Base-by-base conservation (phyloP, 2,329 filamentous ascomycete genomes). In the Colletotrichum sp. region DNA sequence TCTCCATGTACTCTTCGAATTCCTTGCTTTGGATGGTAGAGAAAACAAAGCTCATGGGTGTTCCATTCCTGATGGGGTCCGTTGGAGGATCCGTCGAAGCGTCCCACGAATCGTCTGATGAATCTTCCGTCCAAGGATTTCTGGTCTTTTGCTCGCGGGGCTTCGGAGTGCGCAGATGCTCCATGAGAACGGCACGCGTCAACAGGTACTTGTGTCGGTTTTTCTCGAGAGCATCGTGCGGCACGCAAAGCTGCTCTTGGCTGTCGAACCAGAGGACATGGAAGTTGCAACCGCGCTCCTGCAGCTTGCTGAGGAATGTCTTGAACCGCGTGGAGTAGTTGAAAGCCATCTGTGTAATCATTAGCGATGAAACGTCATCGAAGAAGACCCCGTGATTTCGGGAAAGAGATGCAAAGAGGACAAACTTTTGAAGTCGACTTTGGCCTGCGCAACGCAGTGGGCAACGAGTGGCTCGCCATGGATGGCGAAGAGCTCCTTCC, bases 241-340 rank as follows among this genome's bases (percentile, higher is more conserved):
- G 92, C 16, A 93, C 83, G 79, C 91, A 94, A 13, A 92, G 84
- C 7, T 86, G 81, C 78, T 88, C 84, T 71, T 92, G 87, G 71
- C 86, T 84, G 30, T 91, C 87, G 80, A 96, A 94, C 85, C 95
- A 96, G 18, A 92, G 85, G 77, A 96, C 83, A 77, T 95, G 90
- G 79, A 95, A 96, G 72, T 92, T 91, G 82, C 94, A 95, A 69
- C 92, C 92, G 66, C 93, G 88, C 71, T 89, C 88, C 57, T 88
- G 85, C 18, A 96, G 87, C 71, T 91, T 88, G 57, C 86, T 83
- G 2, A 96, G 87, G 78, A 95, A 93, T 9, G 85, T 86, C 82
- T 96, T 94, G 94, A 6, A 92, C 89, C 0, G 93, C 93, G 82
- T 95, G 94, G 1, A 96, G 86, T 8, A 96, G 82, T 82, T 96